Percentiles rank a stretch among this genome's conserved stretches.
phyloP scores from a whole-genome alignment of 1,139 yeast genomes.

The Pichia inconspicua region DNA sequence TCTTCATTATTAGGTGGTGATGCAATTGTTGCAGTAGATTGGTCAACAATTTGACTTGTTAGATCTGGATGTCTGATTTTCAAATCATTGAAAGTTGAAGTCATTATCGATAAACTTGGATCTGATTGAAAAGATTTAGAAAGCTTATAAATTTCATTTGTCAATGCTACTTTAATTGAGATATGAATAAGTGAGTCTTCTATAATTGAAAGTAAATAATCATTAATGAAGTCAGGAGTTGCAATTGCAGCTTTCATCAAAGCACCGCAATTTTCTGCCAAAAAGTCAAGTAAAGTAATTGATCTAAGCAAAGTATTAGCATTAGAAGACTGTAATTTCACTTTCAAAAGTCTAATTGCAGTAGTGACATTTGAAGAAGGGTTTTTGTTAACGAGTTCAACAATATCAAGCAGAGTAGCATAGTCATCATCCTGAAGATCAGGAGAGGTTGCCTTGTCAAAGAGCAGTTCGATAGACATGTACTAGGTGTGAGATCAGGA shows the following conservation, averaged over 20 bases:
- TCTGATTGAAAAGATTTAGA: conserved; percentile 51
- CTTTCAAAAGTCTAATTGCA: conserved; percentile 44
- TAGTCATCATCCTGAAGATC: conserved; percentile 80
- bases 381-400: conserved; percentile 67
- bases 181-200: conserved; percentile 54
- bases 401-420: conserved; percentile 73
- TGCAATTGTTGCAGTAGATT: background rate
- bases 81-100: conserved; percentile 48
- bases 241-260: conserved; percentile 79
- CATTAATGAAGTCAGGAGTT: conserved; percentile 51
- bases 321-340: conserved; percentile 52
- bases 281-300: conserved; percentile 60
- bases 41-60: conserved; percentile 27
- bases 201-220: conserved; percentile 46
- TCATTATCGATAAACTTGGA: conserved; percentile 67
- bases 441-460: conserved; percentile 72
- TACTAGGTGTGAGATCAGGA: background rate
- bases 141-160: conserved; percentile 63
- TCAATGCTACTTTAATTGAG: conserved; percentile 57
- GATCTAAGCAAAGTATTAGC: conserved; percentile 78
- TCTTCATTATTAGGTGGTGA: conserved; percentile 33
- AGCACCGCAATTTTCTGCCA: conserved; percentile 93
- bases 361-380: conserved; percentile 56
- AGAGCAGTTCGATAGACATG: conserved; percentile 14
- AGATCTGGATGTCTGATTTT: conserved; percentile 36